phyloP scores from a whole-genome alignment of 2,329 filamentous ascomycete species.

The Ustulina deusta region DNA sequence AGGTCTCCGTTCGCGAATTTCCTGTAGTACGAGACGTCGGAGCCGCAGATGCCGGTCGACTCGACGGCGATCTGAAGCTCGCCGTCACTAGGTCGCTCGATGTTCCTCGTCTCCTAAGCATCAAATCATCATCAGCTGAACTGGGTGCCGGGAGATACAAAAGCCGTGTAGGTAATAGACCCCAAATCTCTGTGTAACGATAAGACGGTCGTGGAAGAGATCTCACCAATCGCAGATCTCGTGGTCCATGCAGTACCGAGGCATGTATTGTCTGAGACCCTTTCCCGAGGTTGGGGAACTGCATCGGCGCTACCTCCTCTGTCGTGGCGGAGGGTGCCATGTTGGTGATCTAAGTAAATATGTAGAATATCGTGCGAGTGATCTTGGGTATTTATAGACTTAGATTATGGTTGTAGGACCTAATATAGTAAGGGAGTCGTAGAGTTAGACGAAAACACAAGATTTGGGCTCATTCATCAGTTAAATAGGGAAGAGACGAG shows the following conservation, averaged over 20 bases:
- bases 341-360: slow-evolving; percentile 42
- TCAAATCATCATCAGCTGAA: slow-evolving; percentile 39
- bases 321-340: slow-evolving; percentile 65
- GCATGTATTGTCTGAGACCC: slow-evolving; percentile 59
- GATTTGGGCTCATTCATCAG: not conserved
- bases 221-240: slow-evolving; percentile 69
- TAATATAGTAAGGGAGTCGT: not conserved
- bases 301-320: slow-evolving; percentile 57
- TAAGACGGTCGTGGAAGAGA: slow-evolving; percentile 40
- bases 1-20: slow-evolving; percentile 79
- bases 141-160: slow-evolving; percentile 2
- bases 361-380: not conserved
- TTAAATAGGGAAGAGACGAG: slow-evolving; percentile 21
- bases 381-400: too few relatives aligned
- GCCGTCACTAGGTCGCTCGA: slow-evolving; percentile 60
- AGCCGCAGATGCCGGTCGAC: slow-evolving; percentile 76
- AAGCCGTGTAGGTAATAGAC: slow-evolving; percentile 9
- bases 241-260: slow-evolving; percentile 68
- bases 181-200: slow-evolving; percentile 49
- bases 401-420: not conserved
- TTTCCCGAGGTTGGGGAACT: slow-evolving; percentile 59
- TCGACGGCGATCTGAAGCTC: slow-evolving; percentile 75
- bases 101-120: slow-evolving; percentile 65
- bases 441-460: not conserved
- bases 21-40: slow-evolving; percentile 78